Evolutionary conservation across 768 basidiomycete genomes (phyloP), one percentile per base, ranked within the genome.

Genomic region (Russula emetica): DNA sequence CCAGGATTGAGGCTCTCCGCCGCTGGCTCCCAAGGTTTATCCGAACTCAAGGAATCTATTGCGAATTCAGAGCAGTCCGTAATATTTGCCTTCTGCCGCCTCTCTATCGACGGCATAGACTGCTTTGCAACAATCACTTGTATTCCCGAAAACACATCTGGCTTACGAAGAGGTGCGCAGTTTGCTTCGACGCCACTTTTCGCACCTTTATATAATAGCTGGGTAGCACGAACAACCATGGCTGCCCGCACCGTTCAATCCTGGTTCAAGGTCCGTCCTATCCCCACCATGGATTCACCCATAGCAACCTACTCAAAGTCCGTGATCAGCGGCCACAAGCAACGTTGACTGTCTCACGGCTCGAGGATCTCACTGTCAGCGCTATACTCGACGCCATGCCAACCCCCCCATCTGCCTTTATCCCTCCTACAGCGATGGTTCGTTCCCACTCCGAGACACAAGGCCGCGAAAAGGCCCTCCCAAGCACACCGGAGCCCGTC

Each of bases 241-340:
- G 55, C 63, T 0, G 60, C 58, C 5, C 64, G 63, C 2, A 67
- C 66, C n/a, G 63, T 67, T 16, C 66, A 67, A 52, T 60, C 66
- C 5, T 67, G 66, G 66, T 67, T 65, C 50, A 66, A 56, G 64
- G 66, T 67, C 32, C 44, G 55, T 52, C 32, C 11, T 44, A 16
- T 55, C 38, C 6, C 34, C n/a, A 34, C 38, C 44, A 24, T 45
- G 44, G 20, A n/a, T 60, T 30, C 22, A 22, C 38, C 16, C n/a
- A 44, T 13, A n/a, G 18, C 22, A 20, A n/a, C 62, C 18, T 36
- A 20, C 38, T 49, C 18, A 64, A 56, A 18, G 2, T 50, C 44
- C n/a, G 22, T 16, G 10, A 9, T 8, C 55, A 67, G 66, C 59
- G 55, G 2, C 63, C 28, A 34, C 66, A 67, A 14, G 66, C 55